Conservation (phyloP, 768 basidiomycete genomes). For the Leucogyrophana mollusca region DNA sequence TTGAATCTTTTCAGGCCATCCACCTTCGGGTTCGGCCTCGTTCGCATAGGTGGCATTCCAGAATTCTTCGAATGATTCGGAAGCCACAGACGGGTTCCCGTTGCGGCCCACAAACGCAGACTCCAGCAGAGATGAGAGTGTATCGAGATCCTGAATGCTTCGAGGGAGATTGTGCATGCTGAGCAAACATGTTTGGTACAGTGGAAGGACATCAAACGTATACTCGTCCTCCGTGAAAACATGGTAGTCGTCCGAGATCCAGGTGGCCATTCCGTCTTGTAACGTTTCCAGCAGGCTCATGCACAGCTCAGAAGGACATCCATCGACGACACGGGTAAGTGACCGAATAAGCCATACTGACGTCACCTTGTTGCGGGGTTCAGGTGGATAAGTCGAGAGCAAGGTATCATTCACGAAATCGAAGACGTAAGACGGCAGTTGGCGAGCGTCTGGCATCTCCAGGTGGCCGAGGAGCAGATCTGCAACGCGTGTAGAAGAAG, state of each 20-base stretch:
- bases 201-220: slow-evolving; percentile 54
- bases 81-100: slow-evolving; percentile 42
- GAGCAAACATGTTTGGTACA: slow-evolving; percentile 62
- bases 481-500: slow-evolving; percentile 51
- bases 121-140: slow-evolving; percentile 49
- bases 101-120: slow-evolving; percentile 55
- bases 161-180: slow-evolving; percentile 47
- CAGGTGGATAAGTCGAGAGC: slow-evolving; percentile 64
- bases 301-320: slow-evolving; percentile 50
- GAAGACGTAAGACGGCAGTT: slow-evolving; percentile 53
- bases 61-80: slow-evolving; percentile 58
- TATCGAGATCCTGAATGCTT: slow-evolving; percentile 39
- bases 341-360: slow-evolving; percentile 64
- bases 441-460: slow-evolving; percentile 47
- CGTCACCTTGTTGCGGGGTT: slow-evolving; percentile 48
- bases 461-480: slow-evolving; percentile 61
- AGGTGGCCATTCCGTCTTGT: slow-evolving; percentile 55
- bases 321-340: slow-evolving; percentile 51
- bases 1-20: slow-evolving; percentile 54
- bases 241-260: slow-evolving; percentile 61
- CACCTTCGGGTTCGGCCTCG: slow-evolving; percentile 39
- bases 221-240: slow-evolving; percentile 56
- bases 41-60: slow-evolving; percentile 53
- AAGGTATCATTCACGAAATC: slow-evolving; percentile 63
- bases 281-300: slow-evolving; percentile 44